Percentiles rank a stretch among this genome's conserved stretches.
Conservation (phyloP, 192 early-diverging fungal species). For the Martensiomyces pterosporus region DNA sequence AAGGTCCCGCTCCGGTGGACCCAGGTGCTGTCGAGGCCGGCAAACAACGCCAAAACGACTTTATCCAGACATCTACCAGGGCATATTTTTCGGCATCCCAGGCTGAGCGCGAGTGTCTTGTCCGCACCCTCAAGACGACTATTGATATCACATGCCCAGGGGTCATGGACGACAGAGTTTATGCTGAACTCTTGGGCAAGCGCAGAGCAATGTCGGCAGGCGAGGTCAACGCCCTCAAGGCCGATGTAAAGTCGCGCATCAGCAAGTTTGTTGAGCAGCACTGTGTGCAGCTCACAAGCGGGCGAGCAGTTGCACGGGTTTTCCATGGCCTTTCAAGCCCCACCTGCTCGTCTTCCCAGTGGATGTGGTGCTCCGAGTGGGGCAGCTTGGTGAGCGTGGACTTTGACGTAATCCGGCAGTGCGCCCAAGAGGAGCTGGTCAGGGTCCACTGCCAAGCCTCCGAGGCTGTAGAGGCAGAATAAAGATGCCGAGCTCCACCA, state of each 20-base stretch:
- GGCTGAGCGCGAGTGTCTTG: constrained; percentile 3
- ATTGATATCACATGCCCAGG: no score
- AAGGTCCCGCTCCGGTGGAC: no score
- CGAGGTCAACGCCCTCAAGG: no score
- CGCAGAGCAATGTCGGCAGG: not conserved
- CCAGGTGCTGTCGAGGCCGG: no score
- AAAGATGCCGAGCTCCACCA: no score
- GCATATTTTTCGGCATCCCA: constrained; percentile 29
- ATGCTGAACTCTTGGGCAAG: not conserved
- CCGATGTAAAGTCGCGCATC: no score
- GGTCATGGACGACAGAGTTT: not conserved
- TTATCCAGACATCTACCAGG: constrained; percentile 27
- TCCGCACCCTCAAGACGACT: no score
- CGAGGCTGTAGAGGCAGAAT: no score
- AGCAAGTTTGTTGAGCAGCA: constrained; percentile 31
- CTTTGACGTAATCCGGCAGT: constrained; percentile 29
- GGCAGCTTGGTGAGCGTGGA: constrained; percentile 29
- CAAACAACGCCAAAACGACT: constrained; percentile 5
- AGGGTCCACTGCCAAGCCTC: constrained; percentile 13
- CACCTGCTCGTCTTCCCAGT: constrained; percentile 27
- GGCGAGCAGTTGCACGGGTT: constrained; percentile 35
- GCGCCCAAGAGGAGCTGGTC: constrained; percentile 38
- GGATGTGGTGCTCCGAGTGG: constrained; percentile 46
- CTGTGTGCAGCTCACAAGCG: constrained; percentile 16
- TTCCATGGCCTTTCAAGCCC: constrained; percentile 44